Evolutionary conservation across 805 yeast genomes (phyloP), one percentile per base, ranked within the genome.

Genomic region (Osmozyma mogii): DNA sequence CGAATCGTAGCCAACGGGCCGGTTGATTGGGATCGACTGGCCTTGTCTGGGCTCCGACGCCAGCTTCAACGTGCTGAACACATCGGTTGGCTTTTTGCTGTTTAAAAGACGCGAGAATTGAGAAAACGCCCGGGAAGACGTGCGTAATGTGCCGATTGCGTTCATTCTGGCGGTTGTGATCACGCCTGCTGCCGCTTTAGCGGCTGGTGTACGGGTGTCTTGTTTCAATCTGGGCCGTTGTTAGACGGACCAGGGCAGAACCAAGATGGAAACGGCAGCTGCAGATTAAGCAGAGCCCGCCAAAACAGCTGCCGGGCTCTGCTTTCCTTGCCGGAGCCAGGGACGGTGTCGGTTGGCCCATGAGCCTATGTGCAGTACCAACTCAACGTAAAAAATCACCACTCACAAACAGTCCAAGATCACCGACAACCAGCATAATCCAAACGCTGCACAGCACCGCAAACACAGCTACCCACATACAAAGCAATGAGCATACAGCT

Each of bases 401-500:
- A n/a, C n/a, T n/a, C n/a, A n/a, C n/a, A n/a, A n/a, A n/a, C n/a
- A n/a, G n/a, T n/a, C n/a, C n/a, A n/a, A n/a, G n/a, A 18, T 18
- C 9, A 18, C 20, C 9, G 7, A 7, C 7, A 18, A 7, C 20
- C 20, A 18, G 20, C 20, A 18, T 18, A 18, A 18, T 10, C 11
- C 11, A n/a, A n/a, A 10, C 14, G 14, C 11, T 10, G 5, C 5
- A 15, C 6, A 12, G 21, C n/a, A 9, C 18, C 6, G 10, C 17
- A 5, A 5, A 19, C 12, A 15, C 19, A 7, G 18, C 20, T 11
- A 14, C 12, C 17, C 24, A 17, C 16, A 33, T 22, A 29, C 20
- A 10, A 32, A 24, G 32, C 24, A 24, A 77, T 77, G 84, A 75
- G 82, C 17, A 66, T 77, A 41, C 76, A 73, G 34, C 59, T 77